Percentiles rank a stretch among this genome's conserved stretches.
Conservation (phyloP, 176 grass and related monocot genomes). For the Cenchrus americanus region DNA sequence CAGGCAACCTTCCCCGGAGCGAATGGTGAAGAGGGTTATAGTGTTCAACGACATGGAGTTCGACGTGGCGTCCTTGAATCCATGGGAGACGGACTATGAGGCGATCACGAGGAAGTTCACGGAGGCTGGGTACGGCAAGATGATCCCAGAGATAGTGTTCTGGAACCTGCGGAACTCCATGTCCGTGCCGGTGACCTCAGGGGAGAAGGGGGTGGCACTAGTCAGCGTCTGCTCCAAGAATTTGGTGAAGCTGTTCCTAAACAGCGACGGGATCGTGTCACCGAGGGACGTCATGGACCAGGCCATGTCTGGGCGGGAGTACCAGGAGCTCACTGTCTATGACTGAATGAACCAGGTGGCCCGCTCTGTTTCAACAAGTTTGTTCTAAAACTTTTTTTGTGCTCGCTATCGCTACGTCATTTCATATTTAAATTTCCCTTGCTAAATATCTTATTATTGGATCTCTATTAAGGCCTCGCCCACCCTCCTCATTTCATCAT, state of each 20-base stretch:
- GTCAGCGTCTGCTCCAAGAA: slow-evolving; percentile 91
- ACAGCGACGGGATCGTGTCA: slow-evolving; percentile 38
- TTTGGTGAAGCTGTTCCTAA: slow-evolving; percentile 69
- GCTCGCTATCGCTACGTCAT: background rate
- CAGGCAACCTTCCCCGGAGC: slow-evolving; percentile 45
- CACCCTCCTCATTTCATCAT: too few relatives aligned
- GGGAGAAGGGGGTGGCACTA: slow-evolving; percentile 68
- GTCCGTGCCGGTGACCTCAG: slow-evolving; percentile 49
- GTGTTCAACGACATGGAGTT: slow-evolving; percentile 63
- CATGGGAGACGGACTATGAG: slow-evolving; percentile 84
- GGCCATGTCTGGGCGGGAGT: slow-evolving; percentile 57
- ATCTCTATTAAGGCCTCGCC: background rate
- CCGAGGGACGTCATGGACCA: slow-evolving; percentile 62
- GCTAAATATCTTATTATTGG: background rate
- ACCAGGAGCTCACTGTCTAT: slow-evolving; percentile 52
- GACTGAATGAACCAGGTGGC: background rate
- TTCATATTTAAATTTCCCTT: background rate
- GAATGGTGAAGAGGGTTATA: slow-evolving; percentile 66
- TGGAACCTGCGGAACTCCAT: slow-evolving; percentile 72
- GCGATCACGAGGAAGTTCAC: slow-evolving; percentile 60
- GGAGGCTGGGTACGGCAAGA: slow-evolving; percentile 57
- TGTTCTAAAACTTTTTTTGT: background rate
- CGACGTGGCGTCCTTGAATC: slow-evolving; percentile 52
- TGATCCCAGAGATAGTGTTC: slow-evolving; percentile 73
- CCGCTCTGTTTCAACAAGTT: background rate